These are phyloP conservation scores for Diaporthe batatas DNA, from an alignment of 2,329 filamentous ascomycete species.

Conservation along the genomic window DNA sequence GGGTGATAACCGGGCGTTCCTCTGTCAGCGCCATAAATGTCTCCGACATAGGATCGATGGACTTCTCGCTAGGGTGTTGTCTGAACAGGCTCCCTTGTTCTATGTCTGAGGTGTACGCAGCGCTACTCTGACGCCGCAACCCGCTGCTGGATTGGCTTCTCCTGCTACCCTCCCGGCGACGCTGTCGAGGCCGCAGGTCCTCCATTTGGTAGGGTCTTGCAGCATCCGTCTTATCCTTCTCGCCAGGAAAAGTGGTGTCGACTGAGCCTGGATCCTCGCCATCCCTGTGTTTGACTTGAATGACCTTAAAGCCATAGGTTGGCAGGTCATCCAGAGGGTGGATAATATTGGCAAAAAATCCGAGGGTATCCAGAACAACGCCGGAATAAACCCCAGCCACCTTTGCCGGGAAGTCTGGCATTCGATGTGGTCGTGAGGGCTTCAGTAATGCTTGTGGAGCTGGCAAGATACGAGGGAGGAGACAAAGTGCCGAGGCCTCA, in stretches of 20 bases:
- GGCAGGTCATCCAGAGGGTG: slow-evolving; percentile 8
- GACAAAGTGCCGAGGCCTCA: slow-evolving; percentile 64
- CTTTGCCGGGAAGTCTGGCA: slow-evolving; percentile 67
- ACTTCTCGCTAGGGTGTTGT: slow-evolving; percentile 42
- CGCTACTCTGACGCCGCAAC: neutral
- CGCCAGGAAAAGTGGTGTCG: neutral
- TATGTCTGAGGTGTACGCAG: slow-evolving; percentile 1
- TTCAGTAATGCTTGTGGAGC: slow-evolving; percentile 72
- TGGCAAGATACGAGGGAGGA: slow-evolving; percentile 71
- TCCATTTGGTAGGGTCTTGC: neutral
- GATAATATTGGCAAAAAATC: slow-evolving; percentile 62
- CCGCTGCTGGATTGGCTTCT: slow-evolving; percentile 10
- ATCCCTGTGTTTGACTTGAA: neutral
- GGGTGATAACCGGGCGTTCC: slow-evolving; percentile 62
- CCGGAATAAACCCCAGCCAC: slow-evolving; percentile 71
- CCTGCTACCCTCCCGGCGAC: neutral
- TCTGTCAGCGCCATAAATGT: slow-evolving; percentile 55
- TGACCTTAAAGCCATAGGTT: slow-evolving; percentile 1
- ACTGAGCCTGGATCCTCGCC: neutral
- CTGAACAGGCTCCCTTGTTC: slow-evolving; percentile 3
- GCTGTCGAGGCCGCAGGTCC: neutral
- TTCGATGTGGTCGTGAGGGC: slow-evolving; percentile 65
- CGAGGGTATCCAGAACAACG: slow-evolving; percentile 65
- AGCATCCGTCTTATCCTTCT: neutral
- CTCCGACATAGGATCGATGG: slow-evolving; percentile 58